phyloP scores from a whole-genome alignment of 306 rosid genomes.

The Cicer bijugum region DNA sequence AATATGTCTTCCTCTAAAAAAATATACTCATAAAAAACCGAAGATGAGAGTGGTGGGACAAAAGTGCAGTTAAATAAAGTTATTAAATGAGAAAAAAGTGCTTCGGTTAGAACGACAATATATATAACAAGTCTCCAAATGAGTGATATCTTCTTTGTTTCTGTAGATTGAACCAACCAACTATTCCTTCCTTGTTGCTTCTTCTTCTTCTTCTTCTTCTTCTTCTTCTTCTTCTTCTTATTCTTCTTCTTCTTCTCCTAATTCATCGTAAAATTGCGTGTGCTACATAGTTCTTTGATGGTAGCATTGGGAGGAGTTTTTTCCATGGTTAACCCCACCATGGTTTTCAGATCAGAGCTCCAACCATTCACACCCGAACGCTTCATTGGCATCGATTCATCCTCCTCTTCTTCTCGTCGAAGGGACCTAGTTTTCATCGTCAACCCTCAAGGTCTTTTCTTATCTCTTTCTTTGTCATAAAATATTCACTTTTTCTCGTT shows the following conservation, averaged over 20 bases:
- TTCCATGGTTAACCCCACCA: constrained; percentile 58
- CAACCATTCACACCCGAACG: constrained; percentile 63
- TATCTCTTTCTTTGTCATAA: background rate
- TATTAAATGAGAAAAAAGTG: background rate
- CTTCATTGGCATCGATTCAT: constrained; percentile 48
- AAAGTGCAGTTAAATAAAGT: background rate
- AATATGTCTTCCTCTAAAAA: too few relatives aligned
- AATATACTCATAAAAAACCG: too few relatives aligned
- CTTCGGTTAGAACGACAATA: background rate
- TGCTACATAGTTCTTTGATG: constrained; percentile 46
- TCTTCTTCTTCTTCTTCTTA: background rate
- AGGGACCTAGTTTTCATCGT: constrained; percentile 89
- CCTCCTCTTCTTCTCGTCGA: constrained; percentile 60
- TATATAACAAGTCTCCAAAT: background rate
- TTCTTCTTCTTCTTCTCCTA: background rate
- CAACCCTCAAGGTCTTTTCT: constrained; percentile 72
- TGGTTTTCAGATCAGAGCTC: constrained; percentile 61
- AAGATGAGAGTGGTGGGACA: background rate
- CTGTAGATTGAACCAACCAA: constrained; percentile 7
- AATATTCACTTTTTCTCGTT: background rate
- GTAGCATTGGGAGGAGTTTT: constrained; percentile 55
- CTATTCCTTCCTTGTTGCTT: background rate
- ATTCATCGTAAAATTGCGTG: constrained; percentile 18
- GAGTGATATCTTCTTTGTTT: constrained; percentile 1
- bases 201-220: too few relatives aligned